Base-by-base conservation (phyloP, 2,329 filamentous ascomycete species). In the Claviceps digitariae region DNA sequence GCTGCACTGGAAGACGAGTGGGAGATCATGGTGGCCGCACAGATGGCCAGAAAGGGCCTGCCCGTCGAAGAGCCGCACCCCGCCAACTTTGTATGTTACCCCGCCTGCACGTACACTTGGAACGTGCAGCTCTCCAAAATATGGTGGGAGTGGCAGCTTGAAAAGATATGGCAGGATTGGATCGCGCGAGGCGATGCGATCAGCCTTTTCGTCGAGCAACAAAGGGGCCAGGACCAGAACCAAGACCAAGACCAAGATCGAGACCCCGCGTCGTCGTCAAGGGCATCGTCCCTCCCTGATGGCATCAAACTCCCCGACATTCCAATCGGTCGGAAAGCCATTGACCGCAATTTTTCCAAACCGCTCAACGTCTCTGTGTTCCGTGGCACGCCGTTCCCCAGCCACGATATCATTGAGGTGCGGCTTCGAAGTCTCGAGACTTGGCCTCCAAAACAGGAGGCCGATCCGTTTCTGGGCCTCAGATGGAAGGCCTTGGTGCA, bases 1-100 rank as follows among this genome's bases (percentile, higher is more conserved):
- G 68, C 70, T 0, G 29, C 51, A 36, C 57, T 65, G 4, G 75
- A 78, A 55, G 79, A 82, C 58, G 48, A 55, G 20, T 82, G 78
- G 76, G 76, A 79, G 31, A 27, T 36, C 5, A 44, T 69, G 17
- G 59, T 78, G 36, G 57, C 54, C 4, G 47, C 58, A 12, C 57
- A 69, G 50, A 57, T 66, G 41, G 50, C 31, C 8, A 27, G 17
- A 7, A 41, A 56, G 44, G 41, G 34, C 8, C 20, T 47, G 9
- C 3, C 56, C 1, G 40, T 56, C 3, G 40, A 50, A 4, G 49
- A 53, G 10, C 31, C 50, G 4, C 50, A 54, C 17, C 4, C 51
- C 2, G 31, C 20, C 13, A 31, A 15, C 15, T 46, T 6, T 29
- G 36, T 20, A 54, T 7, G 51, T 43, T n/a, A 54, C 63, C 40